Conservation (phyloP, 495 filamentous ascomycete genomes). For the Jackrogersella minutella region DNA sequence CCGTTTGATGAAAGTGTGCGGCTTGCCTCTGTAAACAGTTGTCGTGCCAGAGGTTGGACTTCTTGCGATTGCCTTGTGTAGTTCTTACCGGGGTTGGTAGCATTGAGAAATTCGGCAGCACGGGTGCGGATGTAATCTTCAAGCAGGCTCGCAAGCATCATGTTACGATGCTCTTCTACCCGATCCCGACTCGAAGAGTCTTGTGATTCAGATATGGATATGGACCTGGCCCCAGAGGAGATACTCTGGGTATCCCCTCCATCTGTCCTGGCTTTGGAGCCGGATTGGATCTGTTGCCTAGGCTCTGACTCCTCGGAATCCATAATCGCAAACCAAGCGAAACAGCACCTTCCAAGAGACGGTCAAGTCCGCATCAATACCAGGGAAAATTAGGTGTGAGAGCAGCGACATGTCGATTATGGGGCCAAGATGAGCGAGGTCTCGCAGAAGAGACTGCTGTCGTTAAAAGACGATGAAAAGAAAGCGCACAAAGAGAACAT, state of each 20-base stretch:
- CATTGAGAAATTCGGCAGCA: slow-evolving; percentile 41
- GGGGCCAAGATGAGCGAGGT: background rate
- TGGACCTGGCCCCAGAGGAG: slow-evolving; percentile 20
- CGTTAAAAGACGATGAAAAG: background rate
- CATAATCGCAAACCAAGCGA: slow-evolving; percentile 4
- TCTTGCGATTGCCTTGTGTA: slow-evolving; percentile 43
- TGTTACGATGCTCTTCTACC: slow-evolving; percentile 44
- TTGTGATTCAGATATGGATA: slow-evolving; percentile 21
- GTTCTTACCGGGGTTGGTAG: slow-evolving; percentile 32
- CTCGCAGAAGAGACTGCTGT: background rate
- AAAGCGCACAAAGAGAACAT: background rate
- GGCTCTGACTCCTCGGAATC: slow-evolving; percentile 4
- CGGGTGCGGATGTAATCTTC: slow-evolving; percentile 44
- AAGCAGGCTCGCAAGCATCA: slow-evolving; percentile 46
- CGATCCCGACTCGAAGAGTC: slow-evolving; percentile 8
- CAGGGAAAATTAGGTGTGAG: background rate
- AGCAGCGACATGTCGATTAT: slow-evolving; percentile 11
- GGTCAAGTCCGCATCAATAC: background rate
- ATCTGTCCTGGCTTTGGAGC: slow-evolving; percentile 9
- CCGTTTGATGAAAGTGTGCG: slow-evolving; percentile 36
- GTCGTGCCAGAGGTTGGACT: slow-evolving; percentile 33
- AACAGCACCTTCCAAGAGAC: background rate
- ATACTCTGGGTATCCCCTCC: slow-evolving; percentile 27
- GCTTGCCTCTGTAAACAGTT: slow-evolving; percentile 36
- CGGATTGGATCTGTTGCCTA: background rate